Evolutionary conservation across 768 basidiomycete genomes (phyloP), one percentile per base, ranked within the genome.

Genomic region (Cyclocybe aegerita): DNA sequence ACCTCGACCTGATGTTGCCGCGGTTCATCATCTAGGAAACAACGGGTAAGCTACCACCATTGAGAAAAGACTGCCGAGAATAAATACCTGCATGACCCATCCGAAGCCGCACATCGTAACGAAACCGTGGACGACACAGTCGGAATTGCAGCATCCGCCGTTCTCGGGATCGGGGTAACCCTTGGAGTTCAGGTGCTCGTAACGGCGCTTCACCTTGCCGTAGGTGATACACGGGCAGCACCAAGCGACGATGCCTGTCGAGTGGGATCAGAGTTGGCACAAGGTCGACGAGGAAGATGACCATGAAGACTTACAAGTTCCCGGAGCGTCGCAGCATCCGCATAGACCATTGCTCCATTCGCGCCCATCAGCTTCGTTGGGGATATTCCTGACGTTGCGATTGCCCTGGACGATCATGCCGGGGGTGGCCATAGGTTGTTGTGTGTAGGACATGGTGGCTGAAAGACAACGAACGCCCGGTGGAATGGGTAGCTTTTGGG

Each of bases 171-270:
- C 70, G 23, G 73, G 69, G 34, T 48, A 59, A 4, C 73, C 74
- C 16, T 68, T 59, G 1, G 43, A 36, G 36, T 67, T 60, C 50
- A 79, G 60, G 49, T 75, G 68, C 29, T 75, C 70, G 43, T 67
- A 58, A 46, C 77, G 75, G 23, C 61, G 61, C 57, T 72, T 74
- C 55, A 68, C 65, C 44, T 71, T 54, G 31, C 66, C 60, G 61
- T 75, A 78, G 16, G 66, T 58, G 50, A 78, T 59, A 59, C 75
- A 78, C 7, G 77, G 77, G 62, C 65, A 71, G 59, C 60, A 77
- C 34, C 62, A 71, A 1, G 74, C 58, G 14, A 71, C 48, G 36
- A 69, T 50, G 52, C 69, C 76, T 77, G 29, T n/a, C 2, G 4
- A 15, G 2, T 5, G 4, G 30, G 6, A 48, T 10, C 4, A 16